Conservation (phyloP, 495 filamentous ascomycete genomes). For the Penicillium daleae region DNA sequence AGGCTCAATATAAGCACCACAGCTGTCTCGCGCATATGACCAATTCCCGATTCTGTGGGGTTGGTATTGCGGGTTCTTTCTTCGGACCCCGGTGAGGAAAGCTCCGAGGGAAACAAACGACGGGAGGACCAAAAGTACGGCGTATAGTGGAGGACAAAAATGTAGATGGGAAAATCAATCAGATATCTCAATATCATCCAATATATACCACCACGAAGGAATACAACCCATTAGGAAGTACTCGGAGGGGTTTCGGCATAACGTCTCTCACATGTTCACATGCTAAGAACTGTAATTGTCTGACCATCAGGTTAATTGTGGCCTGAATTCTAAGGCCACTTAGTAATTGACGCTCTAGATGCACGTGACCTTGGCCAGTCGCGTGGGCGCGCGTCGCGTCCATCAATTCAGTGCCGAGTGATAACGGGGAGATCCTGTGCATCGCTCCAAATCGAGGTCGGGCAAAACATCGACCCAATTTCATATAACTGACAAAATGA, state of each 20-base stretch:
- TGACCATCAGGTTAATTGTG: not conserved
- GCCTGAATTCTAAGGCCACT: slow-evolving; percentile 12
- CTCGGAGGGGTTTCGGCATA: slow-evolving; percentile 14
- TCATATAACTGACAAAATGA: slow-evolving; percentile 56
- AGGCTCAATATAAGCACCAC: slow-evolving; percentile 10
- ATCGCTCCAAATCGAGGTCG: not conserved
- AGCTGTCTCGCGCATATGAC: slow-evolving; percentile 18
- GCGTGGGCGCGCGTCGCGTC: slow-evolving; percentile 33
- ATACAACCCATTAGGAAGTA: not conserved
- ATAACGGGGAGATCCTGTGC: slow-evolving; percentile 14
- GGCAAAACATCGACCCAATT: slow-evolving; percentile 1
- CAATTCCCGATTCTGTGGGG: slow-evolving; percentile 32
- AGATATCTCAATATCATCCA: slow-evolving; percentile 4
- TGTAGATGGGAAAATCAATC: not conserved
- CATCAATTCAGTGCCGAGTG: slow-evolving; percentile 18
- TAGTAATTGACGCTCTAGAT: not conserved
- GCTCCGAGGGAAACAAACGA: slow-evolving; percentile 26
- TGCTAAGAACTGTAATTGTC: not conserved
- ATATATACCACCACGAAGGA: not conserved
- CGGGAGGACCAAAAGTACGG: slow-evolving; percentile 3
- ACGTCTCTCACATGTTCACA: slow-evolving; percentile 16
- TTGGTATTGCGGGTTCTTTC: slow-evolving; percentile 25
- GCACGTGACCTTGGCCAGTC: slow-evolving; percentile 10
- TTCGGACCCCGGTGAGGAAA: slow-evolving; percentile 47
- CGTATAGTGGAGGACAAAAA: slow-evolving; percentile 6